Evolutionary conservation across 257 asterid genomes (phyloP), one percentile per base, ranked within the genome.

Genomic region (Linaria vulgaris): DNA sequence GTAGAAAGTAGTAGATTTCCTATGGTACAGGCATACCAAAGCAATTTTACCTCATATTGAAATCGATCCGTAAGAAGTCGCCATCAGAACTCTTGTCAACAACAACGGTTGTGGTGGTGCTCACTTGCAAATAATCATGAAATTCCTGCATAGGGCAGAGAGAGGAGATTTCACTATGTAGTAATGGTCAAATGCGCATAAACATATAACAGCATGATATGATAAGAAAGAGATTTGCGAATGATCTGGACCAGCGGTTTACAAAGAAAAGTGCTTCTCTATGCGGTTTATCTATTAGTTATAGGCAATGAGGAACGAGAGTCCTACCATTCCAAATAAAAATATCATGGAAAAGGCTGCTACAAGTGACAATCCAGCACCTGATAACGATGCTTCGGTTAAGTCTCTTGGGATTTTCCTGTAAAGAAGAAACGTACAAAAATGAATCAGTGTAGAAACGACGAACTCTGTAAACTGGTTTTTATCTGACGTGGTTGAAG

Each of bases 71-170:
- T 72, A 90, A 72, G 64, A 90, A 82, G 68, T 90, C 95, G 61
- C 85, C 95, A 78, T 90, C 95, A 69, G 96, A 72, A 78, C 99
- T 90, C 75, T 87, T 78, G 79, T 90, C 99, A 72, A 94, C 86
- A 2, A 94, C 64, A 30, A 90, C 67, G n/a, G 95, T 64, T 65
- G 97, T 87, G 13, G 94, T 69, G 65, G 96, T 84, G 82, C 76
- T 85, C 76, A 81, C 79, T 21, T 75, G 69, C 79, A 94, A 47
- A 83, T 84, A 87, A 66, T 81, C 78, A 78, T 71, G 79, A 70
- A 94, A 76, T 74, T 88, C 99, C 99, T 94, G 78, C 77, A 76
- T 34, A 59, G n/a, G 56, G 8, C 63, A 39, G 54, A 60, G 1
- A 44, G 14, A 52, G 16, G 23, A 39, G 6, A 67, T n/a, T 43